A percentile compares a stretch with the other conserved stretches of the same genome.
These are phyloP conservation scores for Thyridium curvatum DNA, from an alignment of 2,329 filamentous ascomycete genomes.

Conservation along the genomic window DNA sequence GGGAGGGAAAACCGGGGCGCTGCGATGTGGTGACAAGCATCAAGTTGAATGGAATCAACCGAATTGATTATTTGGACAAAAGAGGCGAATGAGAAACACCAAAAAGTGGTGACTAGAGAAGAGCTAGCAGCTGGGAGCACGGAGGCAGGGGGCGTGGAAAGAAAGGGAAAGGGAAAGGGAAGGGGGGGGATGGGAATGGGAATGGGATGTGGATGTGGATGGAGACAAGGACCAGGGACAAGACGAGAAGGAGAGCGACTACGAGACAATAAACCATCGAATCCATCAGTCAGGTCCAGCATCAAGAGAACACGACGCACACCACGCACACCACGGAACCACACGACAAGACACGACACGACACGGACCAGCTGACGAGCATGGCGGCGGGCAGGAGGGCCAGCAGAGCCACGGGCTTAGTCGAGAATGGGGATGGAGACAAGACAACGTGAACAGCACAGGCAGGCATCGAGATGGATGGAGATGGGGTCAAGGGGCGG, in stretches of 20 bases:
- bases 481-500: too few relatives aligned
- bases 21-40: slow-evolving; percentile 12
- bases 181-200: slow-evolving; percentile 8
- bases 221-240: slow-evolving; percentile 3
- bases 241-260: not conserved
- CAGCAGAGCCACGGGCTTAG: too few relatives aligned
- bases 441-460: too few relatives aligned
- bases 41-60: slow-evolving; percentile 22
- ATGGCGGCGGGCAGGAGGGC: too few relatives aligned
- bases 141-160: slow-evolving; percentile 1
- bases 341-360: too few relatives aligned
- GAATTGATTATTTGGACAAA: slow-evolving; percentile 26
- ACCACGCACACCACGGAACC: too few relatives aligned
- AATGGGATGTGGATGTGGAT: slow-evolving; percentile 6
- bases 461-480: too few relatives aligned
- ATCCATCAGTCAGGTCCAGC: too few relatives aligned
- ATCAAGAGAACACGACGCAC: too few relatives aligned
- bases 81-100: slow-evolving; percentile 10
- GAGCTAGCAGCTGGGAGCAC: slow-evolving; percentile 2
- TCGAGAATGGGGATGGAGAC: too few relatives aligned
- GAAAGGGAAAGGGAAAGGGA: slow-evolving; percentile 8
- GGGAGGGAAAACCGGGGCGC: slow-evolving; percentile 41
- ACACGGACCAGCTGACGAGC: too few relatives aligned
- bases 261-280: too few relatives aligned
- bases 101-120: slow-evolving; percentile 12